Conservation (phyloP, 164 flowering plant genomes). For the Paratinospora sagittata region DNA sequence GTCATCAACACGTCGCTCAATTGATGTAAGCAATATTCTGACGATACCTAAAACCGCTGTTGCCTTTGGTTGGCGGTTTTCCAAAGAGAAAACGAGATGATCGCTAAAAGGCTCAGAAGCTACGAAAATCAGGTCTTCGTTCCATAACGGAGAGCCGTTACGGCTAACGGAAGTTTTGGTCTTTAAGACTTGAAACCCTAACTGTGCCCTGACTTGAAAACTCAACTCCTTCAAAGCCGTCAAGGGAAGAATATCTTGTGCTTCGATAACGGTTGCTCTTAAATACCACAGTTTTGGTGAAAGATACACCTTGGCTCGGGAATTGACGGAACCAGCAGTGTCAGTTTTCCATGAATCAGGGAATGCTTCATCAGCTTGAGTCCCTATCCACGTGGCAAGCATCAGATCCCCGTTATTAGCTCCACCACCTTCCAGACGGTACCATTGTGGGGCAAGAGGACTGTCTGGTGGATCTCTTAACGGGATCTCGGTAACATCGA, state of each 20-base stretch:
- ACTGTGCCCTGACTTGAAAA: no score
- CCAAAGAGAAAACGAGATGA: slow-evolving; percentile 39
- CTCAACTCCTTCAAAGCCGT: slow-evolving; percentile 33
- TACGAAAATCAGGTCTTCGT: slow-evolving; percentile 79
- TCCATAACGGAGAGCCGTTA: slow-evolving; percentile 68
- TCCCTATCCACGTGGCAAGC: no score
- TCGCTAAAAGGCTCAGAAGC: no score
- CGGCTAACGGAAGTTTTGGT: slow-evolving; percentile 43
- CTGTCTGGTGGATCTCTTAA: slow-evolving; percentile 87
- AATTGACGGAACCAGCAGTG: no score
- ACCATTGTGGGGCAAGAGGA: slow-evolving; percentile 94
- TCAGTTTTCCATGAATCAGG: no score
- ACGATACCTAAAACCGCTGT: slow-evolving; percentile 37
- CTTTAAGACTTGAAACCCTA: slow-evolving; percentile 59
- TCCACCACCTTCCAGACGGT: slow-evolving; percentile 71
- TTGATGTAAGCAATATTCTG: slow-evolving; percentile 44
- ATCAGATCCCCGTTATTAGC: slow-evolving; percentile 52
- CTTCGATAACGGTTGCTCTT: no score
- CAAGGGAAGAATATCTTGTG: slow-evolving; percentile 51
- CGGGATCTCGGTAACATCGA: no score
- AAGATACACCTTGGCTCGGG: no score
- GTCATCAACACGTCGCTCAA: slow-evolving; percentile 83
- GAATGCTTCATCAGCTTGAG: no score
- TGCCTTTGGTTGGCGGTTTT: slow-evolving; percentile 41
- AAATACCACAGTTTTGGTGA: no score